Evolutionary conservation across 257 asterid genomes (phyloP).

Genomic region (Petrea volubilis): DNA sequence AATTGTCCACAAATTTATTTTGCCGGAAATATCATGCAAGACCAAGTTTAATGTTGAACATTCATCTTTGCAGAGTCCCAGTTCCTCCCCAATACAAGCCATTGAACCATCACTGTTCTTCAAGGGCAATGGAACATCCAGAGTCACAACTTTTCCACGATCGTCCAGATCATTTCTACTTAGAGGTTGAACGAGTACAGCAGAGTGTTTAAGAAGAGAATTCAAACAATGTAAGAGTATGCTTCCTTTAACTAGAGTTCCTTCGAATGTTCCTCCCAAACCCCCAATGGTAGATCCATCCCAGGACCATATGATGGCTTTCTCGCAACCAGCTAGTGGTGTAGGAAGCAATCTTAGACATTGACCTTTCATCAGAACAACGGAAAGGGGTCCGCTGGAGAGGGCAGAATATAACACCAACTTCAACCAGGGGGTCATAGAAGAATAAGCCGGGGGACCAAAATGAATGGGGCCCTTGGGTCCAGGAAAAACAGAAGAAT

Average conservation of each 20-base stretch:
- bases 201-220: conserved; percentile 86
- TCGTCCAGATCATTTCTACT: conserved; percentile 85
- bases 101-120: conserved; percentile 88
- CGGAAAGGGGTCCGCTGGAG: conserved; percentile 91
- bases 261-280: conserved; percentile 89
- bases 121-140: conserved; percentile 94
- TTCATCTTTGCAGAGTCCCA: conserved; percentile 64
- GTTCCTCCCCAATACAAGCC: conserved; percentile 78
- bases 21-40: conserved; percentile 63
- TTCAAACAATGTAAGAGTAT: conserved; percentile 91
- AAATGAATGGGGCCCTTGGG: conserved; percentile 96
- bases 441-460: conserved; percentile 96
- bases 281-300: conserved; percentile 94
- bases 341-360: conserved; percentile 95
- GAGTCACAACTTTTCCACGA: conserved; percentile 59
- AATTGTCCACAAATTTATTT: conserved; percentile 73
- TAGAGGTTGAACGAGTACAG: conserved; percentile 95
- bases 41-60: conserved; percentile 58
- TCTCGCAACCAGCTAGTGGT: conserved; percentile 97
- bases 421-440: conserved; percentile 99
- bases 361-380: conserved; percentile 95
- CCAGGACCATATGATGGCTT: conserved; percentile 98
- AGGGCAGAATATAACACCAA: conserved; percentile 78
- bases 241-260: conserved; percentile 88
- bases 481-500: conserved; percentile 95